Base-by-base conservation (phyloP, 2,329 filamentous ascomycete species). In the Claviceps quebecensis region DNA sequence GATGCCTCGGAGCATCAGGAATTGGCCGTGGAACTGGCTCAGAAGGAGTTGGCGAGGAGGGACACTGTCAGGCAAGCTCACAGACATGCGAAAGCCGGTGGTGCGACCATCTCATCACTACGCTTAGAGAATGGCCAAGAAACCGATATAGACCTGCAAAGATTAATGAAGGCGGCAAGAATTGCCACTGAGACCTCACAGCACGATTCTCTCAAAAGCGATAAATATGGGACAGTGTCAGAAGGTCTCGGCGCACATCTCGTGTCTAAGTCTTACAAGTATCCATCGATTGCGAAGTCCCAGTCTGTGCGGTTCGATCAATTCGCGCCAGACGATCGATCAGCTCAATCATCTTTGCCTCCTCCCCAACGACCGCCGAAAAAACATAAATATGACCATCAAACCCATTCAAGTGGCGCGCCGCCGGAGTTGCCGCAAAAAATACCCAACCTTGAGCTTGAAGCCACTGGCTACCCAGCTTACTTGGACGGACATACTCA, bases 1-100 rank as follows among this genome's bases (percentile, higher is more conserved):
- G 81, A 86, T 59, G 84, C 84, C 0, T 76, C 75, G 1, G 80
- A 88, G 52, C 74, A 94, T 55, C 77, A 81, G 55, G 83, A 90
- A 11, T 68, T 94, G 45, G 89, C 88, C 0, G 81, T 94, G 6
- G 78, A 84, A 56, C 66, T 94, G 34, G 87, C 87, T 0, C 81
- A 83, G 55, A 77, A 78, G 51, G 87, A 94, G 65, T 76, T 89
- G 52, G 72, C 70, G 52, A 75, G 85, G 43, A 74, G 87, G 56
- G 82, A 86, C 58, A 79, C 77, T 14, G 74, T 72, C 43, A 73
- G 80, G 54, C 76, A 71, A 56, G 75, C 74, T 11, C 78, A 75
- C 26, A 73, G 76, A 36, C 74, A 79, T 56, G 74, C 78, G 8
- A 46, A 50, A 17, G 45, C 53, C 45, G 53, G 47, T 36, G 51